Evolutionary conservation across 2,329 filamentous ascomycete species (phyloP), one percentile per base, ranked within the genome.

Genomic region (Fusarium euwallaceae): DNA sequence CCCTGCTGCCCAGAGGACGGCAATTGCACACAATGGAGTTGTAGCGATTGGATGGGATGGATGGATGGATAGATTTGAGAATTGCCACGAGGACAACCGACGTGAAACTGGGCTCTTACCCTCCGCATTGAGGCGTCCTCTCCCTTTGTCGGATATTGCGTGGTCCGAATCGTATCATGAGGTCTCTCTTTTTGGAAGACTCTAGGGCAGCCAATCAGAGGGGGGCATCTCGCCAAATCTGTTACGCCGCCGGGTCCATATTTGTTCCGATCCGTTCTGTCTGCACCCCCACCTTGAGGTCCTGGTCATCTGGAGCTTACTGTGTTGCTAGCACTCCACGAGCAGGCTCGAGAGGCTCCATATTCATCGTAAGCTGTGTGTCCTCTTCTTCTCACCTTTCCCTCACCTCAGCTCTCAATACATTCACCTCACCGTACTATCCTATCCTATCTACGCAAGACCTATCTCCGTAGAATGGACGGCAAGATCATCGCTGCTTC

Each of bases 401-500:
- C 37, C 20, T 27, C 55, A 58, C 55, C 55, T 58, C 48, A 32
- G 48, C 62, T 64, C 39, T 51, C 37, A 17, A 39, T 24, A 16
- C 37, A 24, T 60, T 20, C 60, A 59, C 56, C 58, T 37, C 32
- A 16, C 24, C 14, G 22, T 24, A 34, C 55, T 16, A 37, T 37
- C 53, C 55, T 16, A 37, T 37, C 53, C 32, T 58, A 32, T 24
- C 20, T 24, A 61, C 61, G 51, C 62, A 32, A 34, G 61, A 61
- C 55, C 51, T 58, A 36, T 36, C 37, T 53, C 34, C 59, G 70
- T 77, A 76, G 69, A 79, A 91, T 91, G 89, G 87, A 88, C 78
- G 85, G 86, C 69, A 84, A 87, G 75, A 89, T 92, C 76, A 84
- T 92, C 77, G 88, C 86, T 68, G 90, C 90, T 78, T 91, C 91